Base-by-base conservation (phyloP, 1,284 basidiomycete genomes). In the Leccinum griseonigrum region DNA sequence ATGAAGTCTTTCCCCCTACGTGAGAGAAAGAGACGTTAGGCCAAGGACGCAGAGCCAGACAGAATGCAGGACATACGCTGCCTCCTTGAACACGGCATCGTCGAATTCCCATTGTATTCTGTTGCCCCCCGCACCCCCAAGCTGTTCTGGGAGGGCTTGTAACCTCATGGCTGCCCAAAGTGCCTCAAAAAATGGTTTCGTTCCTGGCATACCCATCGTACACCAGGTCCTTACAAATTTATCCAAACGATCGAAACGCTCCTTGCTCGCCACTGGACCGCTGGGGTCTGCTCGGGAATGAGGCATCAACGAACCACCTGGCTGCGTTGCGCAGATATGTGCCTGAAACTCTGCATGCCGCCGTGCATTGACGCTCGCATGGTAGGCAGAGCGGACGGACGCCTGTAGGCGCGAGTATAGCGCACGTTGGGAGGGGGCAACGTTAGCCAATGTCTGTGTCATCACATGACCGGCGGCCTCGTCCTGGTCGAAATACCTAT, bases 11-110 rank as follows among this genome's bases (percentile, higher is more conserved):
- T 91, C 63, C 90, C 90, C 71, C 90, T 92, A 74, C 57, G 69
- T 63, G 67, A 65, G 65, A 64, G 58, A 69, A 59, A 48, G 54
- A 64, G 28, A 58, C 52, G 57, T 71, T 31, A 74, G 53, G 60
- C 48, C 22, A 55, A 46, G 38, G 8, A 54, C 38, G 13, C n/a
- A 57, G 54, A 38, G 29, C 26, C 28, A 52, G 60, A 61, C 60
- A 63, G 64, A 60, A 60, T 5, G 46, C 9, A 66, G 13, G 40
- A 83, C 90, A 80, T 79, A 91, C 90, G 88, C 90, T 67, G 90
- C 83, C 75, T 92, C 90, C 71, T 90, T 90, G 76, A 92, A 90
- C 32, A 92, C 88, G 36, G 90, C 90, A 76, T 92, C 90, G 72
- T 92, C 91, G 43, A 92, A 79, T 76, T 91, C 87, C 90, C 90